Base-by-base conservation (phyloP, 345 rosid genomes). In the Dipteronia sinensis region DNA sequence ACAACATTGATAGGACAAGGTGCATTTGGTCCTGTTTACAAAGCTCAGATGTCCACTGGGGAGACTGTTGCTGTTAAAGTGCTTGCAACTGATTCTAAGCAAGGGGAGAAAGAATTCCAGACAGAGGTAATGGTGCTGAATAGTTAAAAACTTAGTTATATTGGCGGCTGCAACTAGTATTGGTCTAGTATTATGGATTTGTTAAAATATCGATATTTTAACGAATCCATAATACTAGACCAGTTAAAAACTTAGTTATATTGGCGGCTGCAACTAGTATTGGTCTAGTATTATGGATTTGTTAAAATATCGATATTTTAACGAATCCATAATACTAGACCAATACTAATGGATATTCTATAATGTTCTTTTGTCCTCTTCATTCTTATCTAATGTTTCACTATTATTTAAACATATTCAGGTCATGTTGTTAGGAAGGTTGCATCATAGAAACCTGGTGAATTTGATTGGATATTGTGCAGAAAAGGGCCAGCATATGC, bases 11-110 rank as follows among this genome's bases (percentile, higher is more conserved):
- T 94, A 68, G 99, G 99, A 56, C 95, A 91, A 87, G 98, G 99
- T 74, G 98, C 99, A 55, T 97, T 97, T 90, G 99, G 98, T 81
- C 92, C 98, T 12, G 99, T 97, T n/a, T 97, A 91, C 79, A 97
- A 93, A 87, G 98, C 99, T 80, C 97, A 90, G 72, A 91, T 94
- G 97, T 86, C 92, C 15, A 90, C 93, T 3, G 97, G 98, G 71
- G 98, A 94, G 88, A 89, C 80, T 59, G 95, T 97, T 65, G 99
- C 99, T 16, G 98, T 93, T 17, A 97, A 97, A 85, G 96, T 90
- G 75, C 99, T 94, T 58, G 97, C 99, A 64, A 89, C 97, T 58
- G 93, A 94, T 88, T 97, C 99, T 49, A 94, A 90, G 89, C 98
- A 97, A 85, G 99, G 99, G 38, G 99, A 97, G 84, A 97, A 81